Conservation (phyloP, 352 stramenopile species). For the Phytophthora cajani region DNA sequence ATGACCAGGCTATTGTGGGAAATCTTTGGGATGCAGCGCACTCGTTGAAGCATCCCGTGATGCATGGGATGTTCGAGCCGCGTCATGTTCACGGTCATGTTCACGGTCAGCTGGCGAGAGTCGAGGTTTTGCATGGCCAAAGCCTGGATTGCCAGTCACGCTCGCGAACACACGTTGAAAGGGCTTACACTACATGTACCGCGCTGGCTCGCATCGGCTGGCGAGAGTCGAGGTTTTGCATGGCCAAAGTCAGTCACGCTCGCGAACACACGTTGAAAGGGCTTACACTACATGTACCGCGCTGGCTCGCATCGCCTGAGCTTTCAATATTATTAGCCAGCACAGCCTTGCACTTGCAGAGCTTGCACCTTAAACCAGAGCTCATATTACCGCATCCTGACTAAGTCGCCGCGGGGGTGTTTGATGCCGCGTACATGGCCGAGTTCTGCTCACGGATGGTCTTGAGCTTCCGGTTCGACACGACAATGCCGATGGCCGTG, state of each 20-base stretch:
- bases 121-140: background rate
- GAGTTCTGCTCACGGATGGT: slow-evolving; percentile 62
- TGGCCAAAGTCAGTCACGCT: slow-evolving; percentile 11
- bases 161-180: slow-evolving; percentile 19
- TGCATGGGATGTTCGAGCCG: background rate
- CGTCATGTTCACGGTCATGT: background rate
- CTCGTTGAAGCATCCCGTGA: background rate
- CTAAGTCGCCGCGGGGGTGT: slow-evolving; percentile 8
- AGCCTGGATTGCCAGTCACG: slow-evolving; percentile 21
- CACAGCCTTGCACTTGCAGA: background rate
- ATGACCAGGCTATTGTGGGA: background rate
- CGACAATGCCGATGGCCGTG: slow-evolving; percentile 49
- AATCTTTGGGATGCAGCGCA: background rate
- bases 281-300: background rate
- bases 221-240: too few relatives aligned
- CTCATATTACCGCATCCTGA: background rate
- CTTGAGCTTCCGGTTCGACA: slow-evolving; percentile 52
- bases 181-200: background rate
- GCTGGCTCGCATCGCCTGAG: background rate
- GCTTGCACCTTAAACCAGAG: background rate
- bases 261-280: slow-evolving; percentile 20
- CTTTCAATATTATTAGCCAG: background rate
- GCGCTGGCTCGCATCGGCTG: background rate
- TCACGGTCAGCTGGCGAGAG: background rate
- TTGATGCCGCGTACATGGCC: slow-evolving; percentile 38